Conservation (phyloP, 1,139 yeast species). For the Ogataea hybrid region DNA sequence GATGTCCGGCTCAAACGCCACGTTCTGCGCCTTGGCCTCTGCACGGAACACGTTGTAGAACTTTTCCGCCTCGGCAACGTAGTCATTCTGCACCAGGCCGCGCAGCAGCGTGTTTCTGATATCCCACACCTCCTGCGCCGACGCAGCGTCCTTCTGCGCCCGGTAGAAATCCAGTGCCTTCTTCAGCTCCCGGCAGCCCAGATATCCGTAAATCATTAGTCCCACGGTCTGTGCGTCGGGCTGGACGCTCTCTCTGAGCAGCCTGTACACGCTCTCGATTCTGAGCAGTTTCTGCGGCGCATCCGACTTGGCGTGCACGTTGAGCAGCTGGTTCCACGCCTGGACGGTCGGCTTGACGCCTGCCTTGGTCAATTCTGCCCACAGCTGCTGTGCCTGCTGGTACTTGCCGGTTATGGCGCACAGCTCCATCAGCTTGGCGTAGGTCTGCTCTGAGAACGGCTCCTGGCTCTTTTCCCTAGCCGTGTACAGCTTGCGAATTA, state of each 20-base stretch:
- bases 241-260: constrained; percentile 28
- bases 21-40: constrained; percentile 22
- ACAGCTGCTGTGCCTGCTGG: constrained; percentile 35
- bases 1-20: constrained; percentile 32
- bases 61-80: constrained; percentile 24
- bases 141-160: constrained; percentile 29
- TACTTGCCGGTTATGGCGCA: constrained; percentile 21
- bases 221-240: constrained; percentile 39
- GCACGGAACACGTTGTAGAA: constrained; percentile 21
- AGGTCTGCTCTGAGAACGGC: constrained; percentile 24
- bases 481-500: constrained; percentile 14
- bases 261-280: constrained; percentile 37
- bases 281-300: constrained; percentile 29
- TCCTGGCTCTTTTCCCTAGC: constrained; percentile 12
- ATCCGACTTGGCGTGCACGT: constrained; percentile 36
- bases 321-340: constrained; percentile 46
- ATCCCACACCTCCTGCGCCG: constrained; percentile 19
- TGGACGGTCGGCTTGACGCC: constrained; percentile 30
- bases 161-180: constrained; percentile 35
- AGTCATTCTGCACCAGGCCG: constrained; percentile 23
- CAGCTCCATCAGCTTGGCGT: constrained; percentile 26
- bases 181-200: constrained; percentile 30
- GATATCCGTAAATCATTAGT: constrained; percentile 36
- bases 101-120: constrained; percentile 27
- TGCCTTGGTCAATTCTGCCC: constrained; percentile 38